Evolutionary conservation across 73 alveolate genomes (phyloP), one percentile per base, ranked within the genome.

Genomic region (Paramecium sonneborni): DNA sequence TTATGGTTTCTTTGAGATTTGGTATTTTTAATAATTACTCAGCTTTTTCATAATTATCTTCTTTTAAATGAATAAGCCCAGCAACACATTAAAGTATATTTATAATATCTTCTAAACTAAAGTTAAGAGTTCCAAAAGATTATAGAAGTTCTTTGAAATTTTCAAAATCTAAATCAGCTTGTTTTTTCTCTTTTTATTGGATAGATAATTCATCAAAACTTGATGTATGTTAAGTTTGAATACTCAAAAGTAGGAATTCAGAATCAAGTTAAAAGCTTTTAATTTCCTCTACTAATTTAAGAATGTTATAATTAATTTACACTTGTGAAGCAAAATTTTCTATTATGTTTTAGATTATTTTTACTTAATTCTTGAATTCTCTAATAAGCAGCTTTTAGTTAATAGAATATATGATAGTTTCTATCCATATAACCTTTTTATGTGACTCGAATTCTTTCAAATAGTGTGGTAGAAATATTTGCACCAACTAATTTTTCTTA

Each of bases 331-430:
- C 93, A 18, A 91, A 91, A 48, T 79, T 82, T 70, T 58, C 76
- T 92, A 57, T 58, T 52, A 94, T 46, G n/a, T 12, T 57, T 8
- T n/a, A 0, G 56, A 8, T 94, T 88, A 12, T 91, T 52, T 58
- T 76, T 57, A 94, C 79, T 74, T 93, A 76, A 82, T 57, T 92
- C 82, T 85, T 89, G n/a, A 67, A 88, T 26, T 69, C 39, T 85
- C 38, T 34, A 15, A 35, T 34, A 74, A 14, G 56, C 56, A 90
- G 93, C 93, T 85, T 93, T 88, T 52, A 94, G 85, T 70, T 97
- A 98, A 93, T 97, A 98, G 95, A 98, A 98, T 15, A 98, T 94
- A 88, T 98, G 99, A 86, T 97, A 98, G 86, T 93, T 97, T 69
- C 99, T 93, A 92, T 98, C 99, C 21, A 93, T 97, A 24, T 32